These are phyloP conservation scores for Silybum marianum DNA, from an alignment of 129 eudicot genomes.

Conservation along the genomic window DNA sequence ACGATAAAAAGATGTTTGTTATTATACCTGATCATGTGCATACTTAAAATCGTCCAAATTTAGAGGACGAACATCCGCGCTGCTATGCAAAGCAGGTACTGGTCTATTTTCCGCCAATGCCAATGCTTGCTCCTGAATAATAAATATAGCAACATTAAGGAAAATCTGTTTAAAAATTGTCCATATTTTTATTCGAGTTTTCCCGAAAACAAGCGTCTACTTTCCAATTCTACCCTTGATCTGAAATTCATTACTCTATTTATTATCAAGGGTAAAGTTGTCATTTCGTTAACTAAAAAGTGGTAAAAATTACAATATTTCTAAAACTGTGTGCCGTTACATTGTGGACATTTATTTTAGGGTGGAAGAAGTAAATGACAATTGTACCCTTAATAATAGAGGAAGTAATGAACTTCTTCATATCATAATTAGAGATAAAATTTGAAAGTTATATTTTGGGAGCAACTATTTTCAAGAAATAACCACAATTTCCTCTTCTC, in stretches of 20 bases:
- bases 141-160: too few species aligned
- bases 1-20: background rate
- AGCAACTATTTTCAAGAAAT: too few species aligned
- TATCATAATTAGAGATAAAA: too few species aligned
- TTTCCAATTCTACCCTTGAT: background rate
- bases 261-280: background rate
- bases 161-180: too few species aligned
- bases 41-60: slow-evolving; percentile 76
- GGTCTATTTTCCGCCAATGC: slow-evolving; percentile 74
- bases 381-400: background rate
- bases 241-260: background rate
- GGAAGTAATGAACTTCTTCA: too few species aligned
- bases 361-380: background rate
- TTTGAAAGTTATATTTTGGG: too few species aligned
- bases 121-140: slow-evolving; percentile 73
- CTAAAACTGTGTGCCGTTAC: background rate
- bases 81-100: slow-evolving; percentile 64
- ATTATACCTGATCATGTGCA: slow-evolving; percentile 92
- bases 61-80: slow-evolving; percentile 76
- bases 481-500: too few species aligned
- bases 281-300: background rate
- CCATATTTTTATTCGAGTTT: background rate
- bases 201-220: too few species aligned
- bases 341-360: background rate
- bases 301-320: too few species aligned